A percentile compares a stretch with the other conserved stretches of the same genome.
Evolutionary conservation across 345 rosid genomes (phyloP).

Genomic region (Geranium rotundifolium): DNA sequence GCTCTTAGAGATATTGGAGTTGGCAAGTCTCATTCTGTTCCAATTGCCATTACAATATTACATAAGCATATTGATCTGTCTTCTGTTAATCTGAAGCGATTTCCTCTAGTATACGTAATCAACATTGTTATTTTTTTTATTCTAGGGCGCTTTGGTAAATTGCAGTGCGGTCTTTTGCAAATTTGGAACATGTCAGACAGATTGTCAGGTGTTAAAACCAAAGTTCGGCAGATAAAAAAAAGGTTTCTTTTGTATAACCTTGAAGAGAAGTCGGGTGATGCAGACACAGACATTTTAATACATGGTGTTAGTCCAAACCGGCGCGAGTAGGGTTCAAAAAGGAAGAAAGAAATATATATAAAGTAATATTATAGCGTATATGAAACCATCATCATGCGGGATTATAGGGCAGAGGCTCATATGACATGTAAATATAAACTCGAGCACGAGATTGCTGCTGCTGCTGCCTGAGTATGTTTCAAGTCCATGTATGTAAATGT

Average conservation of each 20-base stretch:
- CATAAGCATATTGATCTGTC: too few relatives aligned
- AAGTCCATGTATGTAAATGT: not conserved
- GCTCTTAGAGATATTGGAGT: constrained; percentile 20
- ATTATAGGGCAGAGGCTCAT: too few relatives aligned
- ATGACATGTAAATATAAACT: not conserved
- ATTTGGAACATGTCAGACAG: constrained; percentile 21
- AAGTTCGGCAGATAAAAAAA: too few relatives aligned
- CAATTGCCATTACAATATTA: not conserved
- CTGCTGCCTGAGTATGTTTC: not conserved
- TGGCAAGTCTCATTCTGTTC: constrained; percentile 17
- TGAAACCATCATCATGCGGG: constrained; percentile 7
- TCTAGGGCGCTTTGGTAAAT: constrained; percentile 1
- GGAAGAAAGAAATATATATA: constrained; percentile 5
- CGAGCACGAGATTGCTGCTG: not conserved
- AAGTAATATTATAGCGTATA: constrained; percentile 1
- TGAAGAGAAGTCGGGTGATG: constrained; percentile 19
- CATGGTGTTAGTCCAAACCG: constrained; percentile 14
- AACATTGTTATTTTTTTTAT: not conserved
- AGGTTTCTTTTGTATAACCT: constrained; percentile 6
- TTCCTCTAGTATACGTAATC: not conserved
- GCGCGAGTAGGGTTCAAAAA: constrained; percentile 11
- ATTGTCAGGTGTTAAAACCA: too few relatives aligned
- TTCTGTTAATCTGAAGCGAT: not conserved
- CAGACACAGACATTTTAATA: constrained; percentile 18
- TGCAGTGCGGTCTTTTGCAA: constrained; percentile 27